Base-by-base conservation (phyloP, 257 asterid species). In the Nicotiana attenuata region DNA sequence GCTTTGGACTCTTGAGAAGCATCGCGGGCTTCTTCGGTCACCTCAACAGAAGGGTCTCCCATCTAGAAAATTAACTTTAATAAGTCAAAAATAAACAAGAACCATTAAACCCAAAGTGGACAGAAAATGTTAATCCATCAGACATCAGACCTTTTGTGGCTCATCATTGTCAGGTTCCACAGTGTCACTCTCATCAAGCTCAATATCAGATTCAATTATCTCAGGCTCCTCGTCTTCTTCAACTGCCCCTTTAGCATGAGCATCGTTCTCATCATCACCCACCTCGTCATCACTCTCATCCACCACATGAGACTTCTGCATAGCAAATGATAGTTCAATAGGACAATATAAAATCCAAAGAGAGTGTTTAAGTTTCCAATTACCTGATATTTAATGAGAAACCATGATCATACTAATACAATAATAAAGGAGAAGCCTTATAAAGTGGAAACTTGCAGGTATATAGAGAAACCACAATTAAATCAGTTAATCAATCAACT, bases 1-100 rank as follows among this genome's bases (percentile, higher is more conserved):
- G 85, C 90, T 83, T 95, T 95, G 73, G 96, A 93, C 89, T 90
- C 98, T 86, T 93, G 98, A 80, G 99, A 83, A 84, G 97, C 97
- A 88, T 93, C 99, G 35, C 98, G 93, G 78, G 85, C 85, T 85
- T 95, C 98, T 83, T 93, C 99, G 53, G 89, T 92, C 55, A 95
- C 97, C 89, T 92, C 99, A 28, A 86, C 88, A 8, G 96, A 91
- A 17, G 98, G 57, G 73, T 93, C 98, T 65, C 99, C 99, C 97
- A 93, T 93, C 99, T 95, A 85, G 63, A 85, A 81, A 38, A 56
- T 31, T 55, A 29, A 60, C 29, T 65, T 31, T 9, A 67, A 41
- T 17, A 29, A 16, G 29, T 75, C 22, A 19, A 50, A 45, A 75
- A 47, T 24, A 24, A 64, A 11, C 41, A 80, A 17, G 22, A 78